Evolutionary conservation across 176 grass and related monocot genomes (phyloP), one percentile per base, ranked within the genome.

Genomic region (Secale cereale): DNA sequence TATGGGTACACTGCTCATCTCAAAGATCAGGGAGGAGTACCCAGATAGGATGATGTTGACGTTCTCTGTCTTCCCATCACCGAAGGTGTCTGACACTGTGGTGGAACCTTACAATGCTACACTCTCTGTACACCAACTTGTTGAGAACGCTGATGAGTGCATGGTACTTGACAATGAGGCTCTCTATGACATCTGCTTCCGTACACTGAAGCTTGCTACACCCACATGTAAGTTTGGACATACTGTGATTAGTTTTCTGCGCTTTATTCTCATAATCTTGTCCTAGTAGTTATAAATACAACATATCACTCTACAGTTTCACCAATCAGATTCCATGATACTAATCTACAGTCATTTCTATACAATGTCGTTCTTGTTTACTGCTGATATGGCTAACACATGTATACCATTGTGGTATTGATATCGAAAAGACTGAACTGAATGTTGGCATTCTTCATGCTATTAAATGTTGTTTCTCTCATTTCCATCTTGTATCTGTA

Each of bases 1-100:
- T 19, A 92, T 92, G 91, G 91, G 91, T 45, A 92, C 91, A 56
- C 81, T 92, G 56, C 91, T 92, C 54, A 92, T 92, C 84, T 92
- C 91, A 25, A 92, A 92, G 85, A 92, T 92, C 64, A 92, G 87
- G 78, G 91, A 92, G 81, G 91, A 92, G 79, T 92, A 92, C 79
- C 91, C 91, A 31, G 91, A 92, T 25, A 83, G 91, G 52, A 92
- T 92, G 91, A 89, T 89, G 87, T 25, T 92, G 7, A 92, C 91
- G 13, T 92, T 89, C 87, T 92, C 91, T 13, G 91, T 92, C 59
- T 92, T 92, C 76, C 91, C 91, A 16, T 92, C 91, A 8, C 91
- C 87, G 2, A 92, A 92, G 81, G 91, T 92, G 43, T 92, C 91
- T 27, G 91, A 92, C 59, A 92, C 91, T 6, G 91, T 92, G 27